Evolutionary conservation across 2,329 filamentous ascomycete genomes (phyloP).

Genomic region (Penicillium brasilianum): DNA sequence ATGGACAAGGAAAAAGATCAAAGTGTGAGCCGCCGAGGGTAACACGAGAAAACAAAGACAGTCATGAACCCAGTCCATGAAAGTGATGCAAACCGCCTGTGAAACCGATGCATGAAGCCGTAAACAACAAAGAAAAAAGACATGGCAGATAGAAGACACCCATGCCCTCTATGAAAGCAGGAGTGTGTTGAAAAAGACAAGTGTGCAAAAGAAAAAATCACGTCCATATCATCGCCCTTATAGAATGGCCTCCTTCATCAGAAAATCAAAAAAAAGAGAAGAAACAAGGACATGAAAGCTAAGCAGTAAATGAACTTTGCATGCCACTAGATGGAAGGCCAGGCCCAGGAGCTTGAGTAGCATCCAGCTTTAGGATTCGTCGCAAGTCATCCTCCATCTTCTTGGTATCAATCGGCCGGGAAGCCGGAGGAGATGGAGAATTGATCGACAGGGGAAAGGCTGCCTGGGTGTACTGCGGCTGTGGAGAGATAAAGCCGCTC

Average conservation of each 20-base stretch:
- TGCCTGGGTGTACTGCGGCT: constrained; percentile 29
- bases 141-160: constrained; percentile 11
- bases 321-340: constrained; percentile 37
- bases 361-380: constrained; percentile 53
- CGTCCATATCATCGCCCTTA: constrained; percentile 21
- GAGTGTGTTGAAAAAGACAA: constrained; percentile 1
- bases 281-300: not conserved
- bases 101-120: constrained; percentile 24
- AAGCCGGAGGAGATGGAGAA: constrained; percentile 33
- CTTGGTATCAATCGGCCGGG: constrained; percentile 43
- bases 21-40: constrained; percentile 23
- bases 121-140: constrained; percentile 20
- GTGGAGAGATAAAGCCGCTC: constrained; percentile 29
- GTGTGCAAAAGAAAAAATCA: constrained; percentile 10
- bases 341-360: constrained; percentile 25
- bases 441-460: constrained; percentile 29
- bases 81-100: constrained; percentile 18
- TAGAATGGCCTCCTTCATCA: constrained; percentile 4
- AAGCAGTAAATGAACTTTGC: constrained; percentile 37
- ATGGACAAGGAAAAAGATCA: not conserved
- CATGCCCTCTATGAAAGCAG: constrained; percentile 13
- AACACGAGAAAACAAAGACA: constrained; percentile 5
- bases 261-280: constrained; percentile 14
- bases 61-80: constrained; percentile 28
- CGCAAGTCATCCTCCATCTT: constrained; percentile 56